A percentile compares a stretch with the other conserved stretches of the same genome.
Conservation (phyloP, 139 green algal genomes). For the Nannochloris sp. region DNA sequence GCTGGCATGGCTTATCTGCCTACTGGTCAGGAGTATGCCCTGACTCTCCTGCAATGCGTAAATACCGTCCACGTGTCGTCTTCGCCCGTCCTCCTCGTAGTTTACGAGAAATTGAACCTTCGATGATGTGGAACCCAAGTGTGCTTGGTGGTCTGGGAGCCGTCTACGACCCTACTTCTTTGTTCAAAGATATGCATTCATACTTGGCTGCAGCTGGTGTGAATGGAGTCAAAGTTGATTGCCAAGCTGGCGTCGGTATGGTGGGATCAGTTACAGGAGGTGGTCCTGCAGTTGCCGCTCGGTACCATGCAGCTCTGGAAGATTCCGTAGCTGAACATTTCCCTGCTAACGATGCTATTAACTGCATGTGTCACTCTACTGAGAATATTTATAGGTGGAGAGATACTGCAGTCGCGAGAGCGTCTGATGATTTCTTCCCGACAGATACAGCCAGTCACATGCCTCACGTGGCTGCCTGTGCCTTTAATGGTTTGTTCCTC, state of each 20-base stretch:
- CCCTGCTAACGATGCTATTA: constrained; percentile 83
- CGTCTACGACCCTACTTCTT: constrained; percentile 39
- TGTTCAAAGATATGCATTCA: constrained; percentile 87
- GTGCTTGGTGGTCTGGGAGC: constrained; percentile 67
- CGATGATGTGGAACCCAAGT: constrained; percentile 50
- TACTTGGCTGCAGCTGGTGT: constrained; percentile 75
- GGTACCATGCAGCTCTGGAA: constrained; percentile 73
- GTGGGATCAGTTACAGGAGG: constrained; percentile 44
- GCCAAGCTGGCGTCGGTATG: constrained; percentile 62
- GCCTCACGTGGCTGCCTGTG: constrained; percentile 84
- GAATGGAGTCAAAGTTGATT: constrained; percentile 93
- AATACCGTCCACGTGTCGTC: constrained; percentile 28
- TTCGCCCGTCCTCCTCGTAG: constrained; percentile 23
- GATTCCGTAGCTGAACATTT: constrained; percentile 71
- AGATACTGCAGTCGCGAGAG: constrained; percentile 19
- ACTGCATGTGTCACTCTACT: constrained; percentile 99
- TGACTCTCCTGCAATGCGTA: constrained; percentile 12
- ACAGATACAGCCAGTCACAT: constrained; percentile 66
- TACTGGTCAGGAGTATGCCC: constrained; percentile 89
- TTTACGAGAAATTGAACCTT: constrained; percentile 74
- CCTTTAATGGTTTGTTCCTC: constrained; percentile 79
- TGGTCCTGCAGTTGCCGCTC: constrained; percentile 37
- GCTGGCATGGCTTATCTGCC: constrained; percentile 89
- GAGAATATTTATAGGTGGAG: constrained; percentile 76
- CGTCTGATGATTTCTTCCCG: constrained; percentile 78